Percentiles rank a stretch among this genome's conserved stretches.
Conservation (phyloP, 2,329 filamentous ascomycete genomes). For the Pestalotiopsis fici region DNA sequence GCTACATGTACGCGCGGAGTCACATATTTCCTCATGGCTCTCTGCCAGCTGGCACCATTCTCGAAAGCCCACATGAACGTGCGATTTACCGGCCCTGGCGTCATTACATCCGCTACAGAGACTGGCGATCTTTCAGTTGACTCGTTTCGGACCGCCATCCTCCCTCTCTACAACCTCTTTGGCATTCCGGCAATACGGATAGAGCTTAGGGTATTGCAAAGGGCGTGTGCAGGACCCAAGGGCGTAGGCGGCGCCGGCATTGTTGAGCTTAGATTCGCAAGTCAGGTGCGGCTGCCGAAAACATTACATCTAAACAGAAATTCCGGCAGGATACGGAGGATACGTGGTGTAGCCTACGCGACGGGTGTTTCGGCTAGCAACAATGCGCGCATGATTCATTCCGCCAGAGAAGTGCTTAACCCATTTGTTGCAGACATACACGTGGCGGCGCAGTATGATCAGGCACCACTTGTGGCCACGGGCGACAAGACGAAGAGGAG, state of each 20-base stretch:
- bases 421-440: slow-evolving; percentile 85
- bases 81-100: slow-evolving; percentile 84
- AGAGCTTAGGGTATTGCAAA: slow-evolving; percentile 78
- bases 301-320: slow-evolving; percentile 85
- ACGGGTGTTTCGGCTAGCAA: slow-evolving; percentile 91
- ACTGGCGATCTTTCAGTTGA: slow-evolving; percentile 88
- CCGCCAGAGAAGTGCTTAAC: slow-evolving; percentile 85
- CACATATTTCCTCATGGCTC: slow-evolving; percentile 87
- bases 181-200: slow-evolving; percentile 80
- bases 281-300: slow-evolving; percentile 90
- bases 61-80: slow-evolving; percentile 90
- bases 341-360: slow-evolving; percentile 91
- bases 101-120: slow-evolving; percentile 85
- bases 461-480: slow-evolving; percentile 57
- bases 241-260: slow-evolving; percentile 84
- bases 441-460: slow-evolving; percentile 78
- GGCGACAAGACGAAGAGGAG: slow-evolving; percentile 58
- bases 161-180: slow-evolving; percentile 88
- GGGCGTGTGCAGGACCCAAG: slow-evolving; percentile 75
- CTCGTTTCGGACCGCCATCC: slow-evolving; percentile 87
- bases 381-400: slow-evolving; percentile 93
- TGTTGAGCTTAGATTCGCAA: slow-evolving; percentile 91
- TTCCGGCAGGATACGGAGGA: slow-evolving; percentile 81
- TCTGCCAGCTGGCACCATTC: slow-evolving; percentile 91
- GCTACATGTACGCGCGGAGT: slow-evolving; percentile 77